Conservation (phyloP, 805 yeast genomes). For the Pichia gijzeniarum region DNA sequence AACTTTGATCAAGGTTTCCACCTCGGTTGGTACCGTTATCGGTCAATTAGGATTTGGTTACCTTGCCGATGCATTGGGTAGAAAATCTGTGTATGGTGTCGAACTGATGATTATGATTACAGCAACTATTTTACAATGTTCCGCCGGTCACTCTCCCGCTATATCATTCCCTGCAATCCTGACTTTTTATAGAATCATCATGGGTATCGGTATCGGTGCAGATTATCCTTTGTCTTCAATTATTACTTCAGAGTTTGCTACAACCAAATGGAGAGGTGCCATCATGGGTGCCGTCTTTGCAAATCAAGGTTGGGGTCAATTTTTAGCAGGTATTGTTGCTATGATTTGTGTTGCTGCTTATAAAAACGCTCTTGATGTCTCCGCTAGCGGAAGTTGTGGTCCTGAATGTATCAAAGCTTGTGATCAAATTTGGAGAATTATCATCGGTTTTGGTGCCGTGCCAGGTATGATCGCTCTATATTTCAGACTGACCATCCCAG, state of each 20-base stretch:
- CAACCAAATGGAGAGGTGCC: constrained; percentile 97
- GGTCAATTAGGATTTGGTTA: constrained; percentile 86
- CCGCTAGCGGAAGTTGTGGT: constrained; percentile 56
- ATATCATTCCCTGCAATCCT: constrained; percentile 69
- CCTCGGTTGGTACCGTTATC: constrained; percentile 90
- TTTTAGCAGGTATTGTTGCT: constrained; percentile 80
- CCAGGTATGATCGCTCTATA: constrained; percentile 83
- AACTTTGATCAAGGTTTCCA: constrained; percentile 78
- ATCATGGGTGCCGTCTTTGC: constrained; percentile 95
- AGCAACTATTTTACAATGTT: constrained; percentile 75
- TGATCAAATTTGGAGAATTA: constrained; percentile 93
- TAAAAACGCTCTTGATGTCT: constrained; percentile 53
- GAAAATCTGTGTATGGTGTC: constrained; percentile 81
- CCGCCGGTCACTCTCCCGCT: constrained; percentile 65
- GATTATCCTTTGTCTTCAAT: constrained; percentile 93
- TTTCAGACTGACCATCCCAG: constrained; percentile 91
- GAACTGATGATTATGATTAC: constrained; percentile 80
- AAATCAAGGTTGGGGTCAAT: constrained; percentile 96
- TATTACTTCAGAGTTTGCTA: constrained; percentile 85
- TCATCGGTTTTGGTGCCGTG: constrained; percentile 83
- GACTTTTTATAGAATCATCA: constrained; percentile 71
- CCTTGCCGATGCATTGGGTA: constrained; percentile 74
- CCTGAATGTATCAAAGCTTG: constrained; percentile 65
- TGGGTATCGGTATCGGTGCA: constrained; percentile 98
- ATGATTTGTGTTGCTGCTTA: constrained; percentile 70